These are phyloP conservation scores for Nitzschia putrida DNA, from an alignment of 108 stramenopile species.

Conservation along the genomic window DNA sequence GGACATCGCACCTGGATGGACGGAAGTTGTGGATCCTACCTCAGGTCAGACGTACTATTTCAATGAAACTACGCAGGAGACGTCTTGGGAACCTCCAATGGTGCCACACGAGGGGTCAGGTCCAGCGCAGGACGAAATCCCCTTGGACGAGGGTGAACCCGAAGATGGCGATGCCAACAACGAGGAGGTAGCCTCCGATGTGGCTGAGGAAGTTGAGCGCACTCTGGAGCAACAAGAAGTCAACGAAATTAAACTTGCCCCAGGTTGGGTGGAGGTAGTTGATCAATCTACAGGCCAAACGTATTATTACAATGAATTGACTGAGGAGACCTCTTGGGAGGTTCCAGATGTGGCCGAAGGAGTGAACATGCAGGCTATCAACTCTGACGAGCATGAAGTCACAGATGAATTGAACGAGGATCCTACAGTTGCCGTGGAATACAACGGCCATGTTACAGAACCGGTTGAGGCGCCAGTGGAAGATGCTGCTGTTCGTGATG, in stretches of 20 bases:
- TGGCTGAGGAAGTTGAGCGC: not conserved
- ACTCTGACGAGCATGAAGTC: not conserved
- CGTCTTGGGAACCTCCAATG: conserved; percentile 60
- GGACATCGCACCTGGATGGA: conserved; percentile 45
- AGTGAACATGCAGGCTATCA: not conserved
- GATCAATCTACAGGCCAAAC: conserved; percentile 44
- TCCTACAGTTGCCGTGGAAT: not conserved
- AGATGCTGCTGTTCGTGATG: not conserved
- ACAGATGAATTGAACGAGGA: not conserved
- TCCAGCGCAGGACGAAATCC: conserved; percentile 7
- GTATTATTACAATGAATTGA: conserved; percentile 47
- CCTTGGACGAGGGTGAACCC: not conserved
- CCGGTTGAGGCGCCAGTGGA: conserved; percentile 3
- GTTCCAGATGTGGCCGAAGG: conserved; percentile 17
- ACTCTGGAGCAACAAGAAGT: not conserved
- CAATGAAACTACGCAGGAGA: conserved; percentile 54
- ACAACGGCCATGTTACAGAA: not conserved
- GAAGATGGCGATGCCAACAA: not conserved
- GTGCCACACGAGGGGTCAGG: not conserved
- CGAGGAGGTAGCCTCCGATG: not conserved
- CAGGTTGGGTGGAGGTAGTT: conserved; percentile 47
- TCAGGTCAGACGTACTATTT: conserved; percentile 57
- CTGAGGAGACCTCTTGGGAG: conserved; percentile 45
- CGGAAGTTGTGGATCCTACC: conserved; percentile 52
- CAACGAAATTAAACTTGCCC: not conserved